These are phyloP conservation scores for Aspergillus aculeatinus DNA, from an alignment of 2,329 filamentous ascomycete species.

Conservation along the genomic window DNA sequence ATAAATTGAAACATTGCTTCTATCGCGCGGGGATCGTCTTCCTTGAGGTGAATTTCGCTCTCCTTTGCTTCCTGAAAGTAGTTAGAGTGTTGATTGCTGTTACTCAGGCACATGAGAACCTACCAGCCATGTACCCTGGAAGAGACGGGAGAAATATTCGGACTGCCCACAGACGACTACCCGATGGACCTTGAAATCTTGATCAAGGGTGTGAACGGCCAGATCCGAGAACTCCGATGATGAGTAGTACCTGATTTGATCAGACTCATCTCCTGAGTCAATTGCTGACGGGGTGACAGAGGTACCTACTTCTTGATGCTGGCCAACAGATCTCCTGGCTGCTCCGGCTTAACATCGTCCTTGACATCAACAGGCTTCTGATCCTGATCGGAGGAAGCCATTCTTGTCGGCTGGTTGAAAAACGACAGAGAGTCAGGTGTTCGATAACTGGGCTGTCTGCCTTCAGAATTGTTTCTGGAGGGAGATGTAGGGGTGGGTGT, in stretches of 20 bases:
- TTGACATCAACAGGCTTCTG: not conserved
- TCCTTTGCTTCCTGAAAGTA: not conserved
- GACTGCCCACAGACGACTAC: conserved; percentile 20
- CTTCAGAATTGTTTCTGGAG: too few relatives aligned
- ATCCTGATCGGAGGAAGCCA: not conserved
- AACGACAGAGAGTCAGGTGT: too few relatives aligned
- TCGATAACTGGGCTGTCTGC: too few relatives aligned
- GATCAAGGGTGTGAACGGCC: conserved; percentile 12
- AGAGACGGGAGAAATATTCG: conserved; percentile 16
- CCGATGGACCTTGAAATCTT: conserved; percentile 19
- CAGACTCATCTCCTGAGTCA: not conserved
- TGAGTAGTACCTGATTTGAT: conserved; percentile 5
- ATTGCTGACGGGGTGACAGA: not conserved
- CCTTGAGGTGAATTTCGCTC: conserved; percentile 7
- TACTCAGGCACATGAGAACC: not conserved
- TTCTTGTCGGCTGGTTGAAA: not conserved
- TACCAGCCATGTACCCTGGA: conserved; percentile 15
- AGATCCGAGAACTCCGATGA: conserved; percentile 15
- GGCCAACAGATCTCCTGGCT: not conserved
- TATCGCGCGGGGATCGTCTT: conserved; percentile 21
- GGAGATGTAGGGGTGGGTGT: too few relatives aligned
- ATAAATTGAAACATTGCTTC: conserved; percentile 28
- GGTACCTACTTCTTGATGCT: not conserved
- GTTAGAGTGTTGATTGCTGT: not conserved
- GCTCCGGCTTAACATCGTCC: not conserved